phyloP scores from a whole-genome alignment of 2,329 filamentous ascomycete species.

The Alternaria alternata region DNA sequence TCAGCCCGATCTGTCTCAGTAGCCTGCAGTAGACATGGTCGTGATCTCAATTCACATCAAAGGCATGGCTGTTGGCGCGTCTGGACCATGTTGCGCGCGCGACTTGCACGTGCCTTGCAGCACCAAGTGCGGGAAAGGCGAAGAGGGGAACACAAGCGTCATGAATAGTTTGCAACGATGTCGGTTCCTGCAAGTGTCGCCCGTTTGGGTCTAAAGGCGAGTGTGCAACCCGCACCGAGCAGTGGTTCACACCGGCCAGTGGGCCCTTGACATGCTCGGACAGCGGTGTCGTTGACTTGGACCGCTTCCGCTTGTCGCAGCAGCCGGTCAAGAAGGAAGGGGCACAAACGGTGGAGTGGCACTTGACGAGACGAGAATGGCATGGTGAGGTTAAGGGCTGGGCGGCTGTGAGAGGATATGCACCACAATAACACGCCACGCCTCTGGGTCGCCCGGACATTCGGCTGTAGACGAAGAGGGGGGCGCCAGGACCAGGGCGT shows the following conservation, averaged over 20 bases:
- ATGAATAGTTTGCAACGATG: slow-evolving; percentile 31
- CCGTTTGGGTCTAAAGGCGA: slow-evolving; percentile 36
- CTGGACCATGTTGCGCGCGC: slow-evolving; percentile 6
- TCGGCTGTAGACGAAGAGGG: slow-evolving; percentile 21
- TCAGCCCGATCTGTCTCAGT: slow-evolving; percentile 27
- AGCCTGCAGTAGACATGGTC: slow-evolving; percentile 17
- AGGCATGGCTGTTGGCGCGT: slow-evolving; percentile 12
- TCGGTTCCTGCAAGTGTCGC: slow-evolving; percentile 42
- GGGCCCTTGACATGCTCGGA: slow-evolving; percentile 24
- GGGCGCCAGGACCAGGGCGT: slow-evolving; percentile 24
- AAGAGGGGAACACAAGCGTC: slow-evolving; percentile 26
- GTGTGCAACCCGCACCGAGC: slow-evolving; percentile 38
- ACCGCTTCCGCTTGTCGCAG: slow-evolving; percentile 3
- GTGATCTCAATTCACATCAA: slow-evolving; percentile 10
- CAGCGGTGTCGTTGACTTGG: slow-evolving; percentile 27
- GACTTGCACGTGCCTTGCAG: slow-evolving; percentile 38
- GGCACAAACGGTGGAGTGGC: slow-evolving; percentile 13
- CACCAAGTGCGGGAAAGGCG: slow-evolving; percentile 25
- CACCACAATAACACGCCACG: slow-evolving; percentile 12
- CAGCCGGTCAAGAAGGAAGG: slow-evolving; percentile 6
- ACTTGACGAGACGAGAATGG: slow-evolving; percentile 2
- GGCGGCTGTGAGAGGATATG: slow-evolving; percentile 4
- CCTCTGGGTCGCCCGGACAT: slow-evolving; percentile 17
- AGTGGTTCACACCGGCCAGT: slow-evolving; percentile 33
- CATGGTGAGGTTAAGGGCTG: slow-evolving; percentile 1